Percentiles rank a stretch among this genome's conserved stretches.
Conservation (phyloP, 2,329 filamentous ascomycete genomes). For the Alternaria gansuensis region DNA sequence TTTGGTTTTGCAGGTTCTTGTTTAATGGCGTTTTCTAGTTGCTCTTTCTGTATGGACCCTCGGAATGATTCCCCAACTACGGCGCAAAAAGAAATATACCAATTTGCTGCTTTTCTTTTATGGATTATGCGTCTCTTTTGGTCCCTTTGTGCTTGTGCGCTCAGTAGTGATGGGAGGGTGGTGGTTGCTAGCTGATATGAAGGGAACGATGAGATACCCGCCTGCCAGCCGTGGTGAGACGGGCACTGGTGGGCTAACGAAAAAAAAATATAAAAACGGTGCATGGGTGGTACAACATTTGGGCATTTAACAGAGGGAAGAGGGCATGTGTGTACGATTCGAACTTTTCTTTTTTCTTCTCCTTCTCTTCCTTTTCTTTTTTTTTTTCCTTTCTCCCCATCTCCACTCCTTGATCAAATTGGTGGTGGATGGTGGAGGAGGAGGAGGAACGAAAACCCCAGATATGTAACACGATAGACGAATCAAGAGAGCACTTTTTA, state of each 20-base stretch:
- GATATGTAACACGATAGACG: not conserved
- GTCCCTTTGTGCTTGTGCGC: conserved; percentile 5
- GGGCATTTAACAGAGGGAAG: conserved; percentile 4
- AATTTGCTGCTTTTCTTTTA: conserved; percentile 51
- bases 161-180: not conserved
- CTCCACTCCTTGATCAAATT: not conserved
- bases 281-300: conserved; percentile 6
- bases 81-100: conserved; percentile 57
- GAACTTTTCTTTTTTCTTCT: not conserved
- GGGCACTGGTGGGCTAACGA: conserved; percentile 27
- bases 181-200: conserved; percentile 10
- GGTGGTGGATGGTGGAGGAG: not conserved
- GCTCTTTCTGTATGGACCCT: conserved; percentile 25
- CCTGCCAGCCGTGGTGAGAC: conserved; percentile 35
- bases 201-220: conserved; percentile 33
- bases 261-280: conserved; percentile 4
- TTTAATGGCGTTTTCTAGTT: conserved; percentile 23
- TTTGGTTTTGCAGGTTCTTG: conserved; percentile 28
- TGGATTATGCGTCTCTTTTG: conserved; percentile 15
- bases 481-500: not conserved
- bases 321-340: conserved; percentile 4
- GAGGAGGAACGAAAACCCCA: not conserved
- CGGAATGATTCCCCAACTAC: conserved; percentile 49
- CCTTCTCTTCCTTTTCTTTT: not conserved
- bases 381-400: not conserved